phyloP scores from a whole-genome alignment of 371 early-diverging fungal species.

The Apophysomyces elegans region DNA sequence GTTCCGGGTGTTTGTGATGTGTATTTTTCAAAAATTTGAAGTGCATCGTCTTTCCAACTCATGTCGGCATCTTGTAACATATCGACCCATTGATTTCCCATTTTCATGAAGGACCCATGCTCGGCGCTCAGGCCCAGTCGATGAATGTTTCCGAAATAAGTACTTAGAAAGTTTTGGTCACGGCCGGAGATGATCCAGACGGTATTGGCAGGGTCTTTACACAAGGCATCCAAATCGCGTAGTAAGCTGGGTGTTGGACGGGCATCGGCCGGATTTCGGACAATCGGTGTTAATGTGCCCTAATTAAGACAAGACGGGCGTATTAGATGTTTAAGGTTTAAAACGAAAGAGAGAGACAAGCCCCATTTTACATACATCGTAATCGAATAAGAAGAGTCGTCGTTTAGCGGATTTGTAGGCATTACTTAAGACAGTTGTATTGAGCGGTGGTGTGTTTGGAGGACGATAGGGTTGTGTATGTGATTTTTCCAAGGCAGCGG shows the following conservation, averaged over 20 bases:
- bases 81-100: slow-evolving; percentile 78
- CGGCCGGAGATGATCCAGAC: slow-evolving; percentile 95
- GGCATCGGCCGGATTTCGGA: slow-evolving; percentile 74
- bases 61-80: slow-evolving; percentile 84
- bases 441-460: slow-evolving; percentile 84
- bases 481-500: slow-evolving; percentile 1
- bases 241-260: slow-evolving; percentile 71
- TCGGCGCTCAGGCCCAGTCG: slow-evolving; percentile 74
- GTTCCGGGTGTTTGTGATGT: slow-evolving; percentile 90
- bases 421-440: slow-evolving; percentile 37
- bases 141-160: slow-evolving; percentile 75
- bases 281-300: slow-evolving; percentile 87
- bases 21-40: slow-evolving; percentile 89
- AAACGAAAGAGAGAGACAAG: not conserved
- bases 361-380: slow-evolving; percentile 60
- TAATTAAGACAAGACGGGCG: slow-evolving; percentile 30
- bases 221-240: slow-evolving; percentile 60
- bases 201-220: slow-evolving; percentile 77
- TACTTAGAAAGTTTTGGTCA: slow-evolving; percentile 59
- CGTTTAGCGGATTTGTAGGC: slow-evolving; percentile 56
- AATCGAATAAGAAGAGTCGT: slow-evolving; percentile 80
- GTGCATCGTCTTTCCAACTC: slow-evolving; percentile 87
- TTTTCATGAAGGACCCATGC: slow-evolving; percentile 83
- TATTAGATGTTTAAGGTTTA: not conserved
- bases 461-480: slow-evolving; percentile 52